These are phyloP conservation scores for Psidium guajava DNA, from an alignment of 345 rosid genomes.

Conservation along the genomic window DNA sequence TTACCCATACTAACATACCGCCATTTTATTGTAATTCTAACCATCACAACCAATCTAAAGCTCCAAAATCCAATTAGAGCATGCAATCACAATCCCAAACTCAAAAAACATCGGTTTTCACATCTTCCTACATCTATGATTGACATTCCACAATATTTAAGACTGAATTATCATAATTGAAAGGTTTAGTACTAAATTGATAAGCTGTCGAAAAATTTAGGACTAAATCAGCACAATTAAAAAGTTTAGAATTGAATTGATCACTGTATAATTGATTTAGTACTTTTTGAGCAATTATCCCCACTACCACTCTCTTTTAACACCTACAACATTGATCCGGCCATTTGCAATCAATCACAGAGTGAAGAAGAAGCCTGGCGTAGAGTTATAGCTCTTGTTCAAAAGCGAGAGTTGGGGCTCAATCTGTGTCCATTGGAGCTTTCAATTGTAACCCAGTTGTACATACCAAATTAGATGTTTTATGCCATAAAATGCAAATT, in stretches of 20 bases:
- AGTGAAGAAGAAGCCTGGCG: fast-evolving
- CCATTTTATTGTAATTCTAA: background rate
- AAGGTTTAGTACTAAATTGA: too few relatives aligned
- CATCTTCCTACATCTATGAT: background rate
- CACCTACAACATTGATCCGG: background rate
- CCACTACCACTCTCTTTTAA: background rate
- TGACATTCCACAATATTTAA: background rate
- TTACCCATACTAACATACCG: background rate
- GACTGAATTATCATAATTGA: too few relatives aligned
- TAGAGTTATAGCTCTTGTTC: fast-evolving
- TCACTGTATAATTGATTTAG: too few relatives aligned
- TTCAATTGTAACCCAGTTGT: background rate
- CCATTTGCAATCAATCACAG: background rate
- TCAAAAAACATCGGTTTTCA: background rate
- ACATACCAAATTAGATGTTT: background rate
- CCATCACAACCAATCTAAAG: background rate
- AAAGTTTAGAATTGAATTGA: too few relatives aligned
- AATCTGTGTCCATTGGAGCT: background rate
- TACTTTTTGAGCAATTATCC: too few relatives aligned
- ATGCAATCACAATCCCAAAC: background rate
- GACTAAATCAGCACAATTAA: too few relatives aligned
- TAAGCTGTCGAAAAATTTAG: too few relatives aligned
- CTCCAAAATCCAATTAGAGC: background rate
- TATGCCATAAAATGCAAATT: background rate
- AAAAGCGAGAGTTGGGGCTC: background rate